A percentile compares a stretch with the other conserved stretches of the same genome.
These are phyloP conservation scores for Oryza glaberrima DNA, from an alignment of 176 grass and related monocot genomes.

Conservation along the genomic window DNA sequence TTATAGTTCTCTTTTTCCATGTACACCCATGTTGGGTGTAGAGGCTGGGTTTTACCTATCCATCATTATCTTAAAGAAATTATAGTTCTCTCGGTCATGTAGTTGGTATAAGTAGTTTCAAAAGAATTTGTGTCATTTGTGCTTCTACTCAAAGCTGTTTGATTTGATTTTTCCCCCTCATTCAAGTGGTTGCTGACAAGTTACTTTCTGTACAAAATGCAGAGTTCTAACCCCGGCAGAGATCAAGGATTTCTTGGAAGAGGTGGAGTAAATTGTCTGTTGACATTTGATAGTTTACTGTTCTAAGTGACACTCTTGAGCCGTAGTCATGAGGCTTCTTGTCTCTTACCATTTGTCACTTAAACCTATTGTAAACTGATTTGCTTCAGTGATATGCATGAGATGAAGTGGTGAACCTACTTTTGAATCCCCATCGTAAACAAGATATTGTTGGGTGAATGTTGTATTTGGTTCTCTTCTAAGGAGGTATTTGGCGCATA, in stretches of 20 bases:
- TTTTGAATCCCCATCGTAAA: constrained; percentile 34
- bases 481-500: not conserved
- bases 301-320: not conserved
- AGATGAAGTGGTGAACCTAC: constrained; percentile 6
- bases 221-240: constrained; percentile 91
- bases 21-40: too few relatives aligned
- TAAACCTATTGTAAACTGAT: constrained; percentile 47
- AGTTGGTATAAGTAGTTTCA: not conserved
- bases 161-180: not conserved
- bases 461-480: constrained; percentile 18
- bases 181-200: constrained; percentile 11
- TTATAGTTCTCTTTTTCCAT: not conserved
- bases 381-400: constrained; percentile 11
- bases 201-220: constrained; percentile 42
- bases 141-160: constrained; percentile 1
- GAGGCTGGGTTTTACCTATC: too few relatives aligned
- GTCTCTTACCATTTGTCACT: constrained; percentile 24
- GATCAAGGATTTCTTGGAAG: constrained; percentile 97
- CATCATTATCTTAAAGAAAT: too few relatives aligned
- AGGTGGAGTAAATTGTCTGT: constrained; percentile 73
- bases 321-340: constrained; percentile 36
- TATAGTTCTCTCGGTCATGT: not conserved
- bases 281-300: not conserved
- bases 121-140: not conserved
- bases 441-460: constrained; percentile 29